Evolutionary conservation across 192 early-diverging fungal genomes (phyloP).

Genomic region (Entomortierella beljakovae): DNA sequence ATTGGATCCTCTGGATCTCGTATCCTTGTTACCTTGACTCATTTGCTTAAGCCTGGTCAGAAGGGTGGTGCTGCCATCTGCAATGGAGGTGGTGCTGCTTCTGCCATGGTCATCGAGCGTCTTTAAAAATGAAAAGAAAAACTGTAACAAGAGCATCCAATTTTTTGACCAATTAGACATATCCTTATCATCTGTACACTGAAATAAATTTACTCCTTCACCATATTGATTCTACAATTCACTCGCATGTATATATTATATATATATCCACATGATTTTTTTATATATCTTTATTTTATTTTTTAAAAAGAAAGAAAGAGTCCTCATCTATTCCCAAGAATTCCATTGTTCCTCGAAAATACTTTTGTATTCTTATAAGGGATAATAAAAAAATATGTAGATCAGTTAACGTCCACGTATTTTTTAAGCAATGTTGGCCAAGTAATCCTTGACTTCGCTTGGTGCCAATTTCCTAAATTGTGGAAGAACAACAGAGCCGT

Average conservation of each 20-base stretch:
- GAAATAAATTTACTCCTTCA: constrained; percentile 3
- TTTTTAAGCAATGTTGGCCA: constrained; percentile 90
- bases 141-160: neutral
- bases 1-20: constrained; percentile 87
- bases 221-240: too few species aligned
- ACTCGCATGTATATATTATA: too few species aligned
- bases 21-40: constrained; percentile 84
- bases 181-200: neutral
- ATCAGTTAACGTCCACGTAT: too few species aligned
- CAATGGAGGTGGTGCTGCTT: constrained; percentile 87
- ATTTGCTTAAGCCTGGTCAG: constrained; percentile 85
- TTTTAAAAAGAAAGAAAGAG: too few species aligned
- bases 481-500: constrained; percentile 57
- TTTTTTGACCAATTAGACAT: too few species aligned
- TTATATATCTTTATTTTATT: too few species aligned
- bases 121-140: constrained; percentile 32
- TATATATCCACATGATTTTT: too few species aligned
- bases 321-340: too few species aligned
- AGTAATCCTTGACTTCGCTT: constrained; percentile 95
- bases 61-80: constrained; percentile 85
- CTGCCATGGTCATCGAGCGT: constrained; percentile 74
- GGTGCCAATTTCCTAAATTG: constrained; percentile 86
- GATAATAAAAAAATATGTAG: too few species aligned
- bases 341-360: too few species aligned
- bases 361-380: too few species aligned